A percentile compares a stretch with the other conserved stretches of the same genome.
Evolutionary conservation across 495 filamentous ascomycete species (phyloP).

Genomic region (Pseudomonodictys pantanalensis): DNA sequence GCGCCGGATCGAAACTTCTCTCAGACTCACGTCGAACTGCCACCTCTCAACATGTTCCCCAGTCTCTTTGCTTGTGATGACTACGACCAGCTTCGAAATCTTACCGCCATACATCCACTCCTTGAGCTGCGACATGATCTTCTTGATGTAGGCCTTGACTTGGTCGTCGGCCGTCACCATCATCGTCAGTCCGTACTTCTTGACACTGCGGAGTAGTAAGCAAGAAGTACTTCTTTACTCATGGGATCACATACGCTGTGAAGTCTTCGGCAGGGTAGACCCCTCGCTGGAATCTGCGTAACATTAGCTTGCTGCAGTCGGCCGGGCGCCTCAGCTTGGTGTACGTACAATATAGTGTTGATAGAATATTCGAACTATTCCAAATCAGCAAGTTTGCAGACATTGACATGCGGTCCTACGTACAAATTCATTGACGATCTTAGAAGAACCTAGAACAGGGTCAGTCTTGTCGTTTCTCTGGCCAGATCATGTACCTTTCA

Average conservation of each 20-base stretch:
- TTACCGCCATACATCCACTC: constrained; percentile 96
- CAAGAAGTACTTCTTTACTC: background rate
- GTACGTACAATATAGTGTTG: constrained; percentile 76
- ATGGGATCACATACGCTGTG: constrained; percentile 78
- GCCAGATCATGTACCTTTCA: constrained; percentile 62
- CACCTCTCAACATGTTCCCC: constrained; percentile 94
- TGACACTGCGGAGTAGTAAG: constrained; percentile 56
- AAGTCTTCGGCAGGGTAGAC: constrained; percentile 99
- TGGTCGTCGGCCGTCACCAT: constrained; percentile 95
- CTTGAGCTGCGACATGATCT: constrained; percentile 94
- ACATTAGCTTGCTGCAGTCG: constrained; percentile 10
- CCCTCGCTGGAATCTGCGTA: constrained; percentile 77
- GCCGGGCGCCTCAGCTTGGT: background rate
- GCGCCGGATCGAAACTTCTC: background rate
- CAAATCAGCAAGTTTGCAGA: background rate
- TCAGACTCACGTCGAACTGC: constrained; percentile 85
- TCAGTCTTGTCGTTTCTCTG: background rate
- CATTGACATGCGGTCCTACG: constrained; percentile 35
- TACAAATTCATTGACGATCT: constrained; percentile 92
- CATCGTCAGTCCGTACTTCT: constrained; percentile 99
- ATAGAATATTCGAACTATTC: constrained; percentile 80
- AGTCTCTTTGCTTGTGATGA: constrained; percentile 93
- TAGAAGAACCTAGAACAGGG: constrained; percentile 61
- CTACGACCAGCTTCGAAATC: constrained; percentile 92
- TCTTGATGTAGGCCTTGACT: constrained; percentile 97